Evolutionary conservation across 768 basidiomycete genomes (phyloP).

Genomic region (Collybia mongolica): DNA sequence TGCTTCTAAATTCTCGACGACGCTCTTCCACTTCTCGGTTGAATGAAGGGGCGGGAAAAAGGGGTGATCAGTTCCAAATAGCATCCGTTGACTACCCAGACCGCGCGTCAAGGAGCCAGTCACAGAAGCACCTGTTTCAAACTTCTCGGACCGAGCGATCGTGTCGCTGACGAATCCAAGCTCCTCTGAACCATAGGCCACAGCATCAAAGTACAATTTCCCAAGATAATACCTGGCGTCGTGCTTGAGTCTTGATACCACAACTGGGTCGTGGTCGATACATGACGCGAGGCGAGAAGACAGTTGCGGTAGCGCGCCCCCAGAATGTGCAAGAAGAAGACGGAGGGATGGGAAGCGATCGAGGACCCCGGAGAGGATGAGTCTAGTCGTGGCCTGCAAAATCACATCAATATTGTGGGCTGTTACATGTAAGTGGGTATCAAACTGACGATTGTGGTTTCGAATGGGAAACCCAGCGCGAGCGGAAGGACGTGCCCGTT

Average conservation of each 20-base stretch:
- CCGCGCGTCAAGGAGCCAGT: slow-evolving; percentile 33
- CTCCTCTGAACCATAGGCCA: slow-evolving; percentile 88
- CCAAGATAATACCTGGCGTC: slow-evolving; percentile 86
- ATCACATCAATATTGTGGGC: slow-evolving; percentile 5
- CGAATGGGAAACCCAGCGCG: slow-evolving; percentile 87
- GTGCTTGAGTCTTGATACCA: slow-evolving; percentile 70
- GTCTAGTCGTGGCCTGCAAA: slow-evolving; percentile 63
- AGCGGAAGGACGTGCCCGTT: slow-evolving; percentile 90
- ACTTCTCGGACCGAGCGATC: slow-evolving; percentile 57
- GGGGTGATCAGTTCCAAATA: slow-evolving; percentile 89
- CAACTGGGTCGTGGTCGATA: slow-evolving; percentile 81
- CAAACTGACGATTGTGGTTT: slow-evolving; percentile 76
- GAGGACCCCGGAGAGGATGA: slow-evolving; percentile 79
- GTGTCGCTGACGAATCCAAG: slow-evolving; percentile 74
- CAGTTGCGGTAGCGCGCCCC: slow-evolving; percentile 79
- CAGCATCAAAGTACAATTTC: slow-evolving; percentile 79
- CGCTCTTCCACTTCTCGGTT: slow-evolving; percentile 78
- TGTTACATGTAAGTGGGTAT: not conserved
- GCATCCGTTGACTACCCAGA: slow-evolving; percentile 56
- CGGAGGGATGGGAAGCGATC: slow-evolving; percentile 77
- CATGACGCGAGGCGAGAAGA: slow-evolving; percentile 86
- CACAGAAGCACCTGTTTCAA: slow-evolving; percentile 32
- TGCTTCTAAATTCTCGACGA: slow-evolving; percentile 82
- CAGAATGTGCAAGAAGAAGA: slow-evolving; percentile 84
- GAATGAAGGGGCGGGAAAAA: slow-evolving; percentile 82